Evolutionary conservation across 176 grass and related monocot species (phyloP).

Genomic region (Poa annua): DNA sequence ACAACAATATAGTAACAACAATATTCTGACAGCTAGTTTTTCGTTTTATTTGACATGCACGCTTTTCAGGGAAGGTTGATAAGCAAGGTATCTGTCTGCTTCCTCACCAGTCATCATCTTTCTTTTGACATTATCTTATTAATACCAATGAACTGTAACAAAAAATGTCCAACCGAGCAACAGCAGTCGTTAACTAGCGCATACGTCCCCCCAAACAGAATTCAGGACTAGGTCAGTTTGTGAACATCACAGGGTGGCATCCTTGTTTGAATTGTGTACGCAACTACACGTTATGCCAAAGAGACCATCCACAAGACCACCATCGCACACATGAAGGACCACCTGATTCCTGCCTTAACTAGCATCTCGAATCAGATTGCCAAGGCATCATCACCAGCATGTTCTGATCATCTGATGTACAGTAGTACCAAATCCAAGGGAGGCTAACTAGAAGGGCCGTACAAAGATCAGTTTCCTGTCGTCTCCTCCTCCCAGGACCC

Average conservation of each 20-base stretch:
- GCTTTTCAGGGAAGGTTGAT: not conserved
- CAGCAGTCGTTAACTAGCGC: not conserved
- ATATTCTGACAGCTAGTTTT: not conserved
- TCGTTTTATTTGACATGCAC: not conserved
- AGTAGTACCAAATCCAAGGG: not conserved
- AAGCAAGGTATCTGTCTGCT: not conserved
- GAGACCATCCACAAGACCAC: not conserved
- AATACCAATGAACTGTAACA: not conserved
- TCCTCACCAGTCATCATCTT: not conserved
- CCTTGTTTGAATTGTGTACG: not conserved
- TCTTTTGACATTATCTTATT: not conserved
- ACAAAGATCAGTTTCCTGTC: constrained; percentile 17
- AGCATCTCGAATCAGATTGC: not conserved
- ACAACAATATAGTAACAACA: not conserved
- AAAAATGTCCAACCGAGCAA: not conserved
- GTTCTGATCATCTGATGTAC: not conserved
- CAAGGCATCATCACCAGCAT: not conserved
- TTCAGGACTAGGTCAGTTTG: constrained; percentile 18
- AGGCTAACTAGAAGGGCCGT: not conserved
- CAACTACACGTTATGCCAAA: not conserved
- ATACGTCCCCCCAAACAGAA: not conserved
- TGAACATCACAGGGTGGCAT: not conserved
- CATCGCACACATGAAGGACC: not conserved
- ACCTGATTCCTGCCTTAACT: not conserved
- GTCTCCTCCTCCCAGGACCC: not conserved